Evolutionary conservation across 2,329 filamentous ascomycete genomes (phyloP).

Genomic region (Orbilia oligospora): DNA sequence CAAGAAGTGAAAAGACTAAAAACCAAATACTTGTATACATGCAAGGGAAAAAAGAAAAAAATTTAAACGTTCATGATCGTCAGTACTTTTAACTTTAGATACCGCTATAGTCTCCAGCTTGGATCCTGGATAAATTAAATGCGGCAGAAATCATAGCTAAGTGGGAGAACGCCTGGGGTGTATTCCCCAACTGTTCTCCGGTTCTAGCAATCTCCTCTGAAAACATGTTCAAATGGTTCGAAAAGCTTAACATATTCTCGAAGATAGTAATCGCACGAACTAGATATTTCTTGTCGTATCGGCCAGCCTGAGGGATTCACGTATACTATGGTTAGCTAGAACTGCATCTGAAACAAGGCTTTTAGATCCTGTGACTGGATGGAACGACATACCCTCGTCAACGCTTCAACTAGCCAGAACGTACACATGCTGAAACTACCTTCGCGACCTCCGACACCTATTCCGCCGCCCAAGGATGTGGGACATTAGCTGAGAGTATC

Average conservation of each 20-base stretch:
- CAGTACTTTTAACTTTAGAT: constrained; percentile 1
- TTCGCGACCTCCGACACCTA: constrained; percentile 80
- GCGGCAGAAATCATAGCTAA: constrained; percentile 82
- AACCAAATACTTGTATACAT: constrained; percentile 2
- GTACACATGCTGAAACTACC: constrained; percentile 86
- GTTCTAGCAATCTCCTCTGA: constrained; percentile 82
- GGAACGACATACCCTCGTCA: constrained; percentile 73
- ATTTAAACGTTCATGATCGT: background rate
- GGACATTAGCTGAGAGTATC: constrained; percentile 51
- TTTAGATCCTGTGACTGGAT: constrained; percentile 1
- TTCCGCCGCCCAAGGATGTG: constrained; percentile 52
- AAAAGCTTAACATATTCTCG: constrained; percentile 82
- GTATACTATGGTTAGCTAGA: constrained; percentile 2
- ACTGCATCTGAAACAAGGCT: constrained; percentile 1
- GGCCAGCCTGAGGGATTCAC: constrained; percentile 39
- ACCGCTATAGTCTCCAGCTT: constrained; percentile 34
- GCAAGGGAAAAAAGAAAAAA: background rate
- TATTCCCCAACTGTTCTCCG: constrained; percentile 84
- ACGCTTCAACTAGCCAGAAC: constrained; percentile 84
- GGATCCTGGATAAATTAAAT: constrained; percentile 77
- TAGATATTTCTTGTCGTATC: constrained; percentile 76
- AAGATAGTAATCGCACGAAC: constrained; percentile 77
- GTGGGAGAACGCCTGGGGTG: constrained; percentile 83
- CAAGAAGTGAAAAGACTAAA: background rate
- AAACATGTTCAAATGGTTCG: constrained; percentile 83